These are phyloP conservation scores for Phlebiopsis gigantea DNA, from an alignment of 768 basidiomycete species.

Conservation along the genomic window DNA sequence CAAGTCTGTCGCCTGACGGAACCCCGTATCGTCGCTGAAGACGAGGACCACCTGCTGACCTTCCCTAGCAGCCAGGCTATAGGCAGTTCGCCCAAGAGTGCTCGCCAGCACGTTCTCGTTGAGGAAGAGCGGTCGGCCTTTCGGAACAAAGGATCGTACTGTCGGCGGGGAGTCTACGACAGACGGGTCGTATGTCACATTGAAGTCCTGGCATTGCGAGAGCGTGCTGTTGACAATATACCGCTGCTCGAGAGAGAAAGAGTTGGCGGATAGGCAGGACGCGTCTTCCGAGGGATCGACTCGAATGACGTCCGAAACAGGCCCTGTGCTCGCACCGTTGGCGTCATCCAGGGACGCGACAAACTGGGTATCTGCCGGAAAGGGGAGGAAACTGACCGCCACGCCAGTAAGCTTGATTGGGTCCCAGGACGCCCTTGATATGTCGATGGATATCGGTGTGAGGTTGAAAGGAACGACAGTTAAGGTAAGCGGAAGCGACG, in stretches of 20 bases:
- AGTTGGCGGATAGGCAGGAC: constrained; percentile 32
- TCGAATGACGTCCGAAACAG: constrained; percentile 42
- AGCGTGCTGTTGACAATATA: constrained; percentile 32
- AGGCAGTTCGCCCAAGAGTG: constrained; percentile 35
- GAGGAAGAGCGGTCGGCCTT: constrained; percentile 21
- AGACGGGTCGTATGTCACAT: constrained; percentile 35
- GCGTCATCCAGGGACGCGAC: constrained; percentile 51
- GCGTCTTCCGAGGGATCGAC: constrained; percentile 38
- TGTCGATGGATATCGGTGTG: constrained; percentile 42
- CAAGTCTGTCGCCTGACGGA: constrained; percentile 37
- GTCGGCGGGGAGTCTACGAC: constrained; percentile 31
- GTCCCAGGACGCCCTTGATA: constrained; percentile 34
- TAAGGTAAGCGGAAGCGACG: constrained; percentile 37
- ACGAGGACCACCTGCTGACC: constrained; percentile 38
- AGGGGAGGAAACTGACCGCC: constrained; percentile 45
- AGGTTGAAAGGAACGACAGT: constrained; percentile 50
- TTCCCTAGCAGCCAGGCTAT: constrained; percentile 34
- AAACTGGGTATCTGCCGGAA: constrained; percentile 43
- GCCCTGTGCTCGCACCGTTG: constrained; percentile 33
- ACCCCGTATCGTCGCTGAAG: constrained; percentile 35
- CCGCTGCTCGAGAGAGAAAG: constrained; percentile 12
- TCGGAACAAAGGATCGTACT: constrained; percentile 33
- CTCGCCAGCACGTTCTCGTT: constrained; percentile 17
- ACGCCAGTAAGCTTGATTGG: constrained; percentile 35
- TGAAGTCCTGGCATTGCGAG: constrained; percentile 46